Base-by-base conservation (phyloP, 768 basidiomycete genomes). In the Leccinellum rugosiceps region DNA sequence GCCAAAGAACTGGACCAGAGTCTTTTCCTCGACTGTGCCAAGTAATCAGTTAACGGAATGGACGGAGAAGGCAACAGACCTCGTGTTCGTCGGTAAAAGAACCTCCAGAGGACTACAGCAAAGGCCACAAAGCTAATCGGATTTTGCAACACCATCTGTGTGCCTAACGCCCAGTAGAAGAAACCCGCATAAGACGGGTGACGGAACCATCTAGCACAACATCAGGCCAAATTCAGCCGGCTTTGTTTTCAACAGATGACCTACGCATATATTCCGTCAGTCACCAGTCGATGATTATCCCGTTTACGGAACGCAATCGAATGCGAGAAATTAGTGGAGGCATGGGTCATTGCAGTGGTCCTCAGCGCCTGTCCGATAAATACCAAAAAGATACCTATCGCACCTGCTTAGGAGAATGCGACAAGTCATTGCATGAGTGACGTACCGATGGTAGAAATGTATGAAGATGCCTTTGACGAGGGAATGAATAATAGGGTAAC, bases 101-200 rank as follows among this genome's bases (percentile, higher is more conserved):
- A 99, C 49, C 81, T 78, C 84, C 90, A 94, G 6, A 98, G 76
- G 1, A 94, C 72, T 35, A 81, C 60, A 2, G 79, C 65, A 67
- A 89, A 98, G 2, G 83, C 70, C 2, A 85, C 45, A 61, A 91
- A 85, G 14, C 85, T 85, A 15, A 94, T 30, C 0, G 90, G 83
- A 68, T 98, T 99, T 68, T 94, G 94, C 21, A 98, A 78, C 1
- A 93, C 82, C 35, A 98, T 74, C 70, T 99, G 97, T 0, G 94
- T 97, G 2, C 95, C 94, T 26, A 99, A 67, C 0, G 94, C 94
- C 97, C 97, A 98, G 72, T 96, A 98, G 72, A 91, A 96, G 77
- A 98, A 99, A 2, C 95, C 97, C 2, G 92, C 84, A 64, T 99
- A 99, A 0, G 96, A 97, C 11, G 97, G 97, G 73, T 99, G 97